Conservation (phyloP, 306 rosid genomes). For the Vigna reflexopilosa region DNA sequence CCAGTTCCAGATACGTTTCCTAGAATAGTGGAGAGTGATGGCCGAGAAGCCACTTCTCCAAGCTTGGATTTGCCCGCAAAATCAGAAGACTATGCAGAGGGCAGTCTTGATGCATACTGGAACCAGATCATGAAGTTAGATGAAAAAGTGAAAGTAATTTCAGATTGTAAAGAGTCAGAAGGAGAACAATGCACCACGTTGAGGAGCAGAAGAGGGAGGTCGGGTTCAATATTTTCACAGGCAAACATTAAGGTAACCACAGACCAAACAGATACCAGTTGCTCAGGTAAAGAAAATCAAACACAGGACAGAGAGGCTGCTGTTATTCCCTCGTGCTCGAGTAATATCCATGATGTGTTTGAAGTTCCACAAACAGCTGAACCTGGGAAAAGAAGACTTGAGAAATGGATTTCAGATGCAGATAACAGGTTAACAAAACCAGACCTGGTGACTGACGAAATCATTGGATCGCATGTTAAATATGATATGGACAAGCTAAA, state of each 20-base stretch:
- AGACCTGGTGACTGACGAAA: slow-evolving; percentile 53
- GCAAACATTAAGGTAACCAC: slow-evolving; percentile 25
- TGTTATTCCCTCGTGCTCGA: slow-evolving; percentile 45
- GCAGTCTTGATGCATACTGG: slow-evolving; percentile 62
- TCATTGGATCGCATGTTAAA: slow-evolving; percentile 41
- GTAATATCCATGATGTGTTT: slow-evolving; percentile 71
- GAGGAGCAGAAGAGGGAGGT: slow-evolving; percentile 51
- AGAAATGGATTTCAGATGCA: slow-evolving; percentile 47
- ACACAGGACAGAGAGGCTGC: slow-evolving; percentile 37
- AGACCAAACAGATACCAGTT: slow-evolving; percentile 34
- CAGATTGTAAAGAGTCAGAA: slow-evolving; percentile 56
- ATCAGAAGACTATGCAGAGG: slow-evolving; percentile 37
- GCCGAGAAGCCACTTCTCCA: slow-evolving; percentile 47
- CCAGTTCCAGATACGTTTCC: slow-evolving; percentile 46
- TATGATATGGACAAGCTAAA: slow-evolving; percentile 53
- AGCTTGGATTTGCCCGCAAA: slow-evolving; percentile 48
- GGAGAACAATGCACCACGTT: slow-evolving; percentile 43
- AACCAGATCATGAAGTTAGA: slow-evolving; percentile 66
- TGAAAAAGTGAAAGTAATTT: slow-evolving; percentile 74
- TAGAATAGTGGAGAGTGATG: slow-evolving; percentile 43
- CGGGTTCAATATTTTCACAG: slow-evolving; percentile 58
- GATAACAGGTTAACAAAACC: slow-evolving; percentile 61
- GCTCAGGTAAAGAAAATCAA: slow-evolving; percentile 38
- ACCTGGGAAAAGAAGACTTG: slow-evolving; percentile 48
- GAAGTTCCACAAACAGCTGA: slow-evolving; percentile 69